Evolutionary conservation across 805 yeast species (phyloP).

Genomic region (Blastobotrys mokoenaii): DNA sequence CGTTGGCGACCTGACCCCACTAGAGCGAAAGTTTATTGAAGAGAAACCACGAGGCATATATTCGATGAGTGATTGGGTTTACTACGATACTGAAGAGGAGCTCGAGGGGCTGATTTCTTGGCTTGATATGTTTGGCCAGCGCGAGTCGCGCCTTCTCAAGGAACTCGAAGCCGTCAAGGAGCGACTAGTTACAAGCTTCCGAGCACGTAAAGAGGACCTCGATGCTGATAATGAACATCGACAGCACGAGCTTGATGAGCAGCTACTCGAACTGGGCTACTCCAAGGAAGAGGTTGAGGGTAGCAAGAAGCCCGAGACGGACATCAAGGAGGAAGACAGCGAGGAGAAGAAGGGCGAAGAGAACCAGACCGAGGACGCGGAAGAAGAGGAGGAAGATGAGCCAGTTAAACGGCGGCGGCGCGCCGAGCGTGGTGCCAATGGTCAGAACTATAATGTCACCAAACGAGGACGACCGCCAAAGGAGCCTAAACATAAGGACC

Average conservation of each 20-base stretch:
- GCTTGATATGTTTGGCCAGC: conserved; percentile 65
- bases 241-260: conserved; percentile 15
- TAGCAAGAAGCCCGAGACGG: conserved; percentile 6
- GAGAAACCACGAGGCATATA: conserved; percentile 53
- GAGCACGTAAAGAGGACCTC: conserved; percentile 38
- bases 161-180: conserved; percentile 50
- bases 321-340: conserved; percentile 1
- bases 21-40: conserved; percentile 56
- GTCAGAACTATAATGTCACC: no score
- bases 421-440: background rate
- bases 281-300: conserved; percentile 5
- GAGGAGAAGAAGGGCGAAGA: conserved; percentile 4
- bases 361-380: conserved; percentile 6
- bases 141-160: conserved; percentile 60
- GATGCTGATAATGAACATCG: conserved; percentile 16
- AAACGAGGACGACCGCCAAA: conserved; percentile 4
- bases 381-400: conserved; percentile 8
- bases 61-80: conserved; percentile 56
- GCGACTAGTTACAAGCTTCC: conserved; percentile 45
- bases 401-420: conserved; percentile 9
- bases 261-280: conserved; percentile 13
- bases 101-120: conserved; percentile 49
- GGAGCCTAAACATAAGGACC: background rate
- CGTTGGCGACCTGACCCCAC: conserved; percentile 1
- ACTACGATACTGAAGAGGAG: conserved; percentile 52